phyloP scores from a whole-genome alignment of 1,284 basidiomycete species.

The Ceratobasidium sp. region DNA sequence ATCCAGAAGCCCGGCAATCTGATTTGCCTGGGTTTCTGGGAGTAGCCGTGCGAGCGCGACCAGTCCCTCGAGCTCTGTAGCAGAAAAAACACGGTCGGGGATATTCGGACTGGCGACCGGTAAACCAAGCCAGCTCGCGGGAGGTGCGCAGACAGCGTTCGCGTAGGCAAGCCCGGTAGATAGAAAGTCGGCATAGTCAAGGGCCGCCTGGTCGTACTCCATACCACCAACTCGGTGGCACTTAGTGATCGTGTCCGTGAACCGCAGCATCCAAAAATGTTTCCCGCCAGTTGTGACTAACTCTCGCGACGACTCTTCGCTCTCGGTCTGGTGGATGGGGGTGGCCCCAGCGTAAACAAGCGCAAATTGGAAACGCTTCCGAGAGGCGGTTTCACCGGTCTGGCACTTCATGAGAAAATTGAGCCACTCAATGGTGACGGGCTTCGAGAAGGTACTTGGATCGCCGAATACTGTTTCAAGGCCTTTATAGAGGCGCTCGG shows the following conservation, averaged over 20 bases:
- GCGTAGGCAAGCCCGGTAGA: neutral
- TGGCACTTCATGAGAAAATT: no score
- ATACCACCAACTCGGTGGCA: slow-evolving; percentile 3
- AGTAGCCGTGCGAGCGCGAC: neutral
- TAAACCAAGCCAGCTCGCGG: neutral
- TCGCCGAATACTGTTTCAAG: neutral
- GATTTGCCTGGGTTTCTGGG: neutral
- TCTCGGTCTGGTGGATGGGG: neutral
- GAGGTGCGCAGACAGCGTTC: no score
- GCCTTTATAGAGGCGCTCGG: neutral
- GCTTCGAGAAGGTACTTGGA: no score
- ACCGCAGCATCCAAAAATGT: neutral
- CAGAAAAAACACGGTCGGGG: neutral
- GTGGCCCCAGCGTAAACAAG: neutral
- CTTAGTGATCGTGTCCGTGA: neutral
- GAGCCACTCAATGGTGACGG: no score
- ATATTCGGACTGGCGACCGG: neutral
- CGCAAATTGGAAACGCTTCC: neutral
- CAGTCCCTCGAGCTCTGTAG: neutral
- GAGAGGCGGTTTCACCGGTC: no score
- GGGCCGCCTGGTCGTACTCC: neutral
- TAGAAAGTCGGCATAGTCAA: neutral
- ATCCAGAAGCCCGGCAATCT: neutral
- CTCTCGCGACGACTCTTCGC: slow-evolving; percentile 7
- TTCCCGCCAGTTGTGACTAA: neutral